Conservation (phyloP, 805 yeast species). For the Grigorovia transvaalensis region DNA sequence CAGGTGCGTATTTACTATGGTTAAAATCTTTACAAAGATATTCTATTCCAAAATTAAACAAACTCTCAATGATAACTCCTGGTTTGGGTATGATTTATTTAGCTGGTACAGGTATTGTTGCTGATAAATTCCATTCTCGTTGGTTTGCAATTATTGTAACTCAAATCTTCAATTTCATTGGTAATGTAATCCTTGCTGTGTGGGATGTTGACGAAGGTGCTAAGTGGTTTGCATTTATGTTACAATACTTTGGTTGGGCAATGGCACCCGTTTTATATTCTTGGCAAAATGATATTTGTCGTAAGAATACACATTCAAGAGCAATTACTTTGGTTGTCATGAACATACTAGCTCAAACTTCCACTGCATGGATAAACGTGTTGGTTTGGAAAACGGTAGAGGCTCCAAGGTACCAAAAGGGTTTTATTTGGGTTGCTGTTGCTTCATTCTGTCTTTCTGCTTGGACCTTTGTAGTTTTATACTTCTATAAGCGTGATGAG, state of each 20-base stretch:
- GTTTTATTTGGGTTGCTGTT: constrained; percentile 40
- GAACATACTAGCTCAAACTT: constrained; percentile 48
- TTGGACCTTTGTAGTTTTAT: constrained; percentile 44
- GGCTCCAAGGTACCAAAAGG: constrained; percentile 45
- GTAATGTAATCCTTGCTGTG: constrained; percentile 44
- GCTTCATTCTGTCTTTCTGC: constrained; percentile 36
- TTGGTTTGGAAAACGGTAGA: constrained; percentile 45
- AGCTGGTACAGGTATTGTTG: constrained; percentile 36
- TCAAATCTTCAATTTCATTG: constrained; percentile 42
- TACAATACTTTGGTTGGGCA: constrained; percentile 53
- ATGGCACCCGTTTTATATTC: constrained; percentile 53
- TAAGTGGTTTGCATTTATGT: constrained; percentile 57
- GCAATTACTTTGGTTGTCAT: constrained; percentile 47
- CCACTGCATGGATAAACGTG: constrained; percentile 49
- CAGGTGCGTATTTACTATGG: constrained; percentile 58
- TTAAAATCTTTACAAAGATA: constrained; percentile 37
- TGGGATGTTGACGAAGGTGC: constrained; percentile 49
- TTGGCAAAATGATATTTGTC: constrained; percentile 45
- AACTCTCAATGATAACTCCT: constrained; percentile 47
- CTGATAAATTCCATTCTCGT: constrained; percentile 40
- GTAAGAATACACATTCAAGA: constrained; percentile 45
- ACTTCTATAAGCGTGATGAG: constrained; percentile 45
- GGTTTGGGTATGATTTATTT: constrained; percentile 46
- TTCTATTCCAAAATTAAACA: constrained; percentile 36
- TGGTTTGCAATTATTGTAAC: constrained; percentile 46